Evolutionary conservation across 495 filamentous ascomycete genomes (phyloP).

Genomic region (Annulohypoxylon moriforme): DNA sequence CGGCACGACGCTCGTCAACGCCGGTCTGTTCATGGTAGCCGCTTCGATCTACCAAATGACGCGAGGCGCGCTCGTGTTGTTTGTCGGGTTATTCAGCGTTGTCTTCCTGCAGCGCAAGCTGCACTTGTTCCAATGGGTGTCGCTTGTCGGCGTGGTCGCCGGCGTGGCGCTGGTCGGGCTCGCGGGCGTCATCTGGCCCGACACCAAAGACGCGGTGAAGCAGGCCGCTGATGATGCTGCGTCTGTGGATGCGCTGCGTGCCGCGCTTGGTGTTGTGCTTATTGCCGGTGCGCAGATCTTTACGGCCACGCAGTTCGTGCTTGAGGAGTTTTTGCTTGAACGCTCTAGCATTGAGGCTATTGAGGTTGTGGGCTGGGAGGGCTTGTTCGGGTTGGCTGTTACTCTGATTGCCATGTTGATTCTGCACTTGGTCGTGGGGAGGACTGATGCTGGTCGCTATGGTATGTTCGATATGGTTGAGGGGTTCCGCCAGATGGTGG

Average conservation of each 20-base stretch:
- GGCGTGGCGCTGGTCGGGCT: constrained; percentile 92
- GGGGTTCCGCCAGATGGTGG: constrained; percentile 79
- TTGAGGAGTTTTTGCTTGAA: constrained; percentile 95
- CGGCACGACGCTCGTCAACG: constrained; percentile 97
- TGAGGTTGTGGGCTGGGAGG: constrained; percentile 95
- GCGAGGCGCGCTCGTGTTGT: constrained; percentile 89
- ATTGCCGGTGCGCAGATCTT: constrained; percentile 97
- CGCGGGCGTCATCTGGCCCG: constrained; percentile 81
- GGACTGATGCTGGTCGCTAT: constrained; percentile 75
- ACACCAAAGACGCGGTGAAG: constrained; percentile 58
- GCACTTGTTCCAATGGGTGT: constrained; percentile 86
- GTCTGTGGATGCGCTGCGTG: constrained; percentile 69
- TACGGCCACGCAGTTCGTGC: constrained; percentile 93
- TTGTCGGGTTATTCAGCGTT: constrained; percentile 95
- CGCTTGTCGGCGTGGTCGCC: constrained; percentile 84
- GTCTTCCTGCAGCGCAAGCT: constrained; percentile 84
- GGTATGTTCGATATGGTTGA: constrained; percentile 92
- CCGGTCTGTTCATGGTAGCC: constrained; percentile 90
- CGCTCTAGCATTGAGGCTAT: constrained; percentile 89
- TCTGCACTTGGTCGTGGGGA: constrained; percentile 79
- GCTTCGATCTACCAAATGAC: constrained; percentile 99
- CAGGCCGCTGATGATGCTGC: constrained; percentile 39
- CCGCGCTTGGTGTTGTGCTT: constrained; percentile 83
- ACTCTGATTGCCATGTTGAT: constrained; percentile 84
- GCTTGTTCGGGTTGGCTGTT: constrained; percentile 87